Base-by-base conservation (phyloP, 441 rosid species). In the Isatis lusitanica region DNA sequence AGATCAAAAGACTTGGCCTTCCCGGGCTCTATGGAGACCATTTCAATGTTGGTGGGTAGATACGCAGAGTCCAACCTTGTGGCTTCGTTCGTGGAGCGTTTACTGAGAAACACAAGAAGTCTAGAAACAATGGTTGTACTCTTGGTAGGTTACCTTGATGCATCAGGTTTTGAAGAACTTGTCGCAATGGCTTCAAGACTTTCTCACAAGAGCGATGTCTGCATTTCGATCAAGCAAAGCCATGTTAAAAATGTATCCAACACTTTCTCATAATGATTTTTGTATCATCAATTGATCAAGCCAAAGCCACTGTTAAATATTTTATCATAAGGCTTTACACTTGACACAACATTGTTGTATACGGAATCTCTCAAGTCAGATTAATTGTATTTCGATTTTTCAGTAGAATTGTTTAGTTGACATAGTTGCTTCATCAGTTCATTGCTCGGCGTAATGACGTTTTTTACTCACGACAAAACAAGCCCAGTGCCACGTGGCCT, bases 101-200 rank as follows among this genome's bases (percentile, higher is more conserved):
- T 75, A 17, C 74, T 75, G 58, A 63, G 53, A 28, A 62, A 58
- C 16, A 53, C 74, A 21, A 75, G 9, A 46, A 62, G 74, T 46
- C 70, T 75, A 26, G 79, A 75, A 24, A 63, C 51, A 9, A 69
- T 75, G 74, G 74, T 75, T 26, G 70, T 75, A 2, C 79, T 69
- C 44, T 55, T 75, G 60, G 79, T 68, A n/a, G 74, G 74, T 68
- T 75, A 55, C 31, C 74, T 69, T 38, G 66, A 75, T 55, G 66
- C 66, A 36, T 62, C 70, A 68, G 70, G 79, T 36, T 69, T 69
- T 46, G 79, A 69, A 63, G 74, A 75, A 1, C 70, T 75, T 55
- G 44, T 75, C 63, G 59, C 65, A 46, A 69, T 69, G 74, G 79
- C 70, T 26, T 26, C 69, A 36, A 47, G 43, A 44, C 65, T 75